Percentiles rank a stretch among this genome's conserved stretches.
phyloP scores from a whole-genome alignment of 2,329 filamentous ascomycete genomes.

The Colletotrichum tropicicola region DNA sequence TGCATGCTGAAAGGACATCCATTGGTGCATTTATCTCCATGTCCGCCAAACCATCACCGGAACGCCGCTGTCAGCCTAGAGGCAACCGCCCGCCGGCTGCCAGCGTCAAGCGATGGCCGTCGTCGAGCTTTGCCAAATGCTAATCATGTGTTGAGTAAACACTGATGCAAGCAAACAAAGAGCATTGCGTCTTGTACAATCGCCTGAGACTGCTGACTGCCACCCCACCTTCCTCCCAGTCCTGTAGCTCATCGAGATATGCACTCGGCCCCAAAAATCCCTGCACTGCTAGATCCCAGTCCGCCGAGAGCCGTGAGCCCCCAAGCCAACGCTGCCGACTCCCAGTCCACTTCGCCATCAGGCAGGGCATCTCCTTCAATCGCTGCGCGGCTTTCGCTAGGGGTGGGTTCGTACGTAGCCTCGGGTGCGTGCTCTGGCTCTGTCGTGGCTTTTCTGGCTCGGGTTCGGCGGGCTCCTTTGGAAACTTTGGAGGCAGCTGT shows the following conservation, averaged over 20 bases:
- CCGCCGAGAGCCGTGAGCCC: slow-evolving; percentile 53
- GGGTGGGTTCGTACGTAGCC: slow-evolving; percentile 47
- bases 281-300: slow-evolving; percentile 53
- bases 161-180: background rate
- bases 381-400: slow-evolving; percentile 39
- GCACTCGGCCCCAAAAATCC: slow-evolving; percentile 58
- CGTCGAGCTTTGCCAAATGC: background rate
- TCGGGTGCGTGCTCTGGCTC: slow-evolving; percentile 39
- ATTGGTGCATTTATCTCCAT: slow-evolving; percentile 8
- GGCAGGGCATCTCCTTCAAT: slow-evolving; percentile 53
- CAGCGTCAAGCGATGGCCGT: background rate
- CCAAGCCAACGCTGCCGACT: slow-evolving; percentile 56
- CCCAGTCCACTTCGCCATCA: slow-evolving; percentile 53
- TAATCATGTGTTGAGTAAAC: background rate
- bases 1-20: background rate
- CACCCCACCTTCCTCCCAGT: background rate
- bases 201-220: background rate
- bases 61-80: background rate
- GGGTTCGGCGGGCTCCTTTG: slow-evolving; percentile 31
- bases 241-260: slow-evolving; percentile 43
- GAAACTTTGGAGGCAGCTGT: slow-evolving; percentile 23
- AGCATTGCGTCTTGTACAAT: background rate
- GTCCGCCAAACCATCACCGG: slow-evolving; percentile 10
- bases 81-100: background rate
- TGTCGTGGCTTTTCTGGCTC: slow-evolving; percentile 36